These are phyloP conservation scores for Hypoxylon sp. DNA, from an alignment of 2,329 filamentous ascomycete genomes.

Conservation along the genomic window DNA sequence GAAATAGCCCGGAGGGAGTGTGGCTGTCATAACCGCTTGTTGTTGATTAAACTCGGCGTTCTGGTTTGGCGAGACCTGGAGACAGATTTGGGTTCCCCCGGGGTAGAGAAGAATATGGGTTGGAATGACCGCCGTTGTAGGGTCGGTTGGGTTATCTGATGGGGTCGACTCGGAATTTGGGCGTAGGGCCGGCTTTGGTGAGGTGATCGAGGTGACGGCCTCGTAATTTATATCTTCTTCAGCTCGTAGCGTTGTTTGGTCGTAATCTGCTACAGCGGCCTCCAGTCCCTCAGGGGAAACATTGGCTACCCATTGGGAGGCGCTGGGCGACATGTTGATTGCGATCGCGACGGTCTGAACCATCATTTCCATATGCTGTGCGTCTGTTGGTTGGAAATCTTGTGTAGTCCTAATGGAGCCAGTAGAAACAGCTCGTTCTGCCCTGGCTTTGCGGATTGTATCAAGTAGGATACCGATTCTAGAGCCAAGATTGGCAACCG, in stretches of 20 bases:
- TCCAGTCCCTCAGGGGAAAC: neutral
- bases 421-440: neutral
- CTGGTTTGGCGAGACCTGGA: no score
- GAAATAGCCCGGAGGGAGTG: no score
- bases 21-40: no score
- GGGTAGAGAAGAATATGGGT: neutral
- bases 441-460: neutral
- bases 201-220: no score
- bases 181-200: neutral
- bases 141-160: neutral
- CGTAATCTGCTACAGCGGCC: neutral
- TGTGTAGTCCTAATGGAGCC: neutral
- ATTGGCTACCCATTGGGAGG: neutral
- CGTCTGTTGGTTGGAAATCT: neutral
- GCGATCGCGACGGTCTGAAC: neutral
- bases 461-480: neutral
- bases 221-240: neutral
- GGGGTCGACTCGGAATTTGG: neutral
- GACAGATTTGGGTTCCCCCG: neutral
- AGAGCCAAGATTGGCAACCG: neutral
- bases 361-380: neutral
- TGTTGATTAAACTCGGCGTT: no score
- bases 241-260: neutral
- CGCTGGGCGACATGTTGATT: neutral
- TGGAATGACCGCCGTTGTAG: no score